A percentile compares a stretch with the other conserved stretches of the same genome.
These are phyloP conservation scores for Gentiana straminea DNA, from an alignment of 257 asterid genomes.

Conservation along the genomic window DNA sequence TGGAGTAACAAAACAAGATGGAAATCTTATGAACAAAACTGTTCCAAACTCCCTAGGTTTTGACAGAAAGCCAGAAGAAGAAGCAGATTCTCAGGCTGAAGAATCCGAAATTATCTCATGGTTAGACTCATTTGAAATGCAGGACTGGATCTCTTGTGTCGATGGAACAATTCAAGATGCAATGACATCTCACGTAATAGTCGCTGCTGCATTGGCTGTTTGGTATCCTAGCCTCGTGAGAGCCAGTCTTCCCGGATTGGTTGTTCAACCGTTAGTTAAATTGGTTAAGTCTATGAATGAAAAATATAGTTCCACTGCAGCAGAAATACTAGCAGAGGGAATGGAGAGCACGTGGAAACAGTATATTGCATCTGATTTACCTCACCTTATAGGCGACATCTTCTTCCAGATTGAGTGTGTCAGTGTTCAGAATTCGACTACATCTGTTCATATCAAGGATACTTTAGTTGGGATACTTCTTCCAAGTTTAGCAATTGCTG, in stretches of 20 bases:
- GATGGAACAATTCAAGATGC: constrained; percentile 94
- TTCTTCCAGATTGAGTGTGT: constrained; percentile 97
- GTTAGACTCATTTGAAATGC: constrained; percentile 84
- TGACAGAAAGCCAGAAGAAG: constrained; percentile 22
- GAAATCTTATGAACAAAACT: constrained; percentile 11
- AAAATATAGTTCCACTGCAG: constrained; percentile 83
- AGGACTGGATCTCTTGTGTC: constrained; percentile 88
- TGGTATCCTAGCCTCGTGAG: constrained; percentile 96
- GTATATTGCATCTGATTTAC: constrained; percentile 66
- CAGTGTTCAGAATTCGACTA: constrained; percentile 34
- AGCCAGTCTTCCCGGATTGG: constrained; percentile 44
- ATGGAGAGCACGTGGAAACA: constrained; percentile 93
- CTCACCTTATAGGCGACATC: constrained; percentile 72
- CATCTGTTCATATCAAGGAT: constrained; percentile 52
- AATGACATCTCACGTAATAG: constrained; percentile 86
- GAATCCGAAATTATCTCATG: constrained; percentile 60
- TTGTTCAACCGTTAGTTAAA: constrained; percentile 68
- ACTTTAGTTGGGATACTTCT: constrained; percentile 74
- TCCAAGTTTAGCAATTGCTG: constrained; percentile 95
- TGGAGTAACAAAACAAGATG: constrained; percentile 26
- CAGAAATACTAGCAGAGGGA: constrained; percentile 96
- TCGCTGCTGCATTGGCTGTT: constrained; percentile 91
- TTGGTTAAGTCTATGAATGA: constrained; percentile 88
- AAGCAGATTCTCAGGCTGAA: constrained; percentile 32
- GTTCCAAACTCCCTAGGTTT: constrained; percentile 14